phyloP scores from a whole-genome alignment of 768 basidiomycete species.

The Hericium coralloides region DNA sequence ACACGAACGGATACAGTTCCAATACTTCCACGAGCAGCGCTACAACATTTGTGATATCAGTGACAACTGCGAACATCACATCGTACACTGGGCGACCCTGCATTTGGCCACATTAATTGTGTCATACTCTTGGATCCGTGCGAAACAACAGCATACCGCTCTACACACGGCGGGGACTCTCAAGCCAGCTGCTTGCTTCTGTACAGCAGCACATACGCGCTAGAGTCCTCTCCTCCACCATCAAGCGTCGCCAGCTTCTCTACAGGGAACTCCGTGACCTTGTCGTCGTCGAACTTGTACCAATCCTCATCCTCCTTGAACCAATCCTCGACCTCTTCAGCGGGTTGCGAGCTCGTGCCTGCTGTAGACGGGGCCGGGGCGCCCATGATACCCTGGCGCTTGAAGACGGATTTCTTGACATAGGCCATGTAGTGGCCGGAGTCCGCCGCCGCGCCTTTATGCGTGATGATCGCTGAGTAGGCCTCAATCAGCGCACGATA shows the following conservation, averaged over 20 bases:
- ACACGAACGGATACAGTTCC: too few relatives aligned
- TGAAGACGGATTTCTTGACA: slow-evolving; percentile 71
- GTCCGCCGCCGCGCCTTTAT: slow-evolving; percentile 94
- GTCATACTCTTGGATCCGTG: too few relatives aligned
- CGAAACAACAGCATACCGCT: too few relatives aligned
- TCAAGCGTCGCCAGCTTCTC: slow-evolving; percentile 82
- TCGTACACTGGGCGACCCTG: too few relatives aligned
- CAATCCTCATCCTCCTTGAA: slow-evolving; percentile 59
- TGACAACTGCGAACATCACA: too few relatives aligned
- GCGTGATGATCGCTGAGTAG: slow-evolving; percentile 76
- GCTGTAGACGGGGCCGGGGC: slow-evolving; percentile 2
- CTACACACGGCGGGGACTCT: too few relatives aligned
- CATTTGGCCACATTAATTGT: too few relatives aligned
- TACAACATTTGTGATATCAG: too few relatives aligned
- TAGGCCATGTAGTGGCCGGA: slow-evolving; percentile 94
- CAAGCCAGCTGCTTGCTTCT: slow-evolving; percentile 41
- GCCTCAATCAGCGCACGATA: background rate
- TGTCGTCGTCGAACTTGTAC: slow-evolving; percentile 97
- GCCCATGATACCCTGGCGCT: slow-evolving; percentile 14
- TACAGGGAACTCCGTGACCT: slow-evolving; percentile 76
- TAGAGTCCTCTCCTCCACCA: slow-evolving; percentile 87
- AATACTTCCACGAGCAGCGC: too few relatives aligned
- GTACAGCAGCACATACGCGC: slow-evolving; percentile 86
- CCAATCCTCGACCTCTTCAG: background rate
- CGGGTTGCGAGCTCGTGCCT: background rate